Evolutionary conservation across 2,329 filamentous ascomycete species (phyloP).

Genomic region (Aureobasidium sp.): DNA sequence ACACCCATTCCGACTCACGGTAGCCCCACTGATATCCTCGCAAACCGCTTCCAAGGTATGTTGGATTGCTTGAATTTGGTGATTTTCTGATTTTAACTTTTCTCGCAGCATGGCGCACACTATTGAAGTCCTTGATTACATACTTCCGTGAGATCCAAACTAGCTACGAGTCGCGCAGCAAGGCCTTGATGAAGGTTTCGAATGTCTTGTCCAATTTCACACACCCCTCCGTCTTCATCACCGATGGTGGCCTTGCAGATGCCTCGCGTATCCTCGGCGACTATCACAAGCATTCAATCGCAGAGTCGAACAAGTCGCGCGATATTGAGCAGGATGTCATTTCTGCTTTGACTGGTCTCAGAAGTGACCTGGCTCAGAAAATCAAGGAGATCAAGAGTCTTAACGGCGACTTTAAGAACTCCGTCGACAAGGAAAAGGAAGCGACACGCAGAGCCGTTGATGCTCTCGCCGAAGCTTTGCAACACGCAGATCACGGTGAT

Average conservation of each 20-base stretch:
- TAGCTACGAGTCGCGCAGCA: constrained; percentile 80
- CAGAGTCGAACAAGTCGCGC: constrained; percentile 78
- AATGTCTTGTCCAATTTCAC: constrained; percentile 76
- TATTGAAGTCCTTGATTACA: constrained; percentile 86
- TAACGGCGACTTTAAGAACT: constrained; percentile 93
- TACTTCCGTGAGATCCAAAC: constrained; percentile 90
- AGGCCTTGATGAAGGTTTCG: constrained; percentile 73
- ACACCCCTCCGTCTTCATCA: constrained; percentile 68
- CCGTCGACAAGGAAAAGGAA: constrained; percentile 92
- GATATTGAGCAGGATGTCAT: constrained; percentile 93
- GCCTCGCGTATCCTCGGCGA: constrained; percentile 71
- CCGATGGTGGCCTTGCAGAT: constrained; percentile 78
- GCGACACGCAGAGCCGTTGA: constrained; percentile 71
- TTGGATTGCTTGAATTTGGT: background rate
- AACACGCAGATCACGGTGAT: constrained; percentile 67
- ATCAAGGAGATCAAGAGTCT: constrained; percentile 93
- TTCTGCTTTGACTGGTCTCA: constrained; percentile 72
- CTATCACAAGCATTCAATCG: constrained; percentile 73
- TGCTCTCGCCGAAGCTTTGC: constrained; percentile 72
- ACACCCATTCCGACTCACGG: constrained; percentile 83
- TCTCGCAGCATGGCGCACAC: constrained; percentile 78
- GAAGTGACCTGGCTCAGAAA: constrained; percentile 87
- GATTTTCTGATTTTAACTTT: background rate
- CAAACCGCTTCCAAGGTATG: constrained; percentile 81
- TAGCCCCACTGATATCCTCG: constrained; percentile 80